phyloP scores from a whole-genome alignment of 2,329 filamentous ascomycete species.

The Aspergillus transmontanensis region DNA sequence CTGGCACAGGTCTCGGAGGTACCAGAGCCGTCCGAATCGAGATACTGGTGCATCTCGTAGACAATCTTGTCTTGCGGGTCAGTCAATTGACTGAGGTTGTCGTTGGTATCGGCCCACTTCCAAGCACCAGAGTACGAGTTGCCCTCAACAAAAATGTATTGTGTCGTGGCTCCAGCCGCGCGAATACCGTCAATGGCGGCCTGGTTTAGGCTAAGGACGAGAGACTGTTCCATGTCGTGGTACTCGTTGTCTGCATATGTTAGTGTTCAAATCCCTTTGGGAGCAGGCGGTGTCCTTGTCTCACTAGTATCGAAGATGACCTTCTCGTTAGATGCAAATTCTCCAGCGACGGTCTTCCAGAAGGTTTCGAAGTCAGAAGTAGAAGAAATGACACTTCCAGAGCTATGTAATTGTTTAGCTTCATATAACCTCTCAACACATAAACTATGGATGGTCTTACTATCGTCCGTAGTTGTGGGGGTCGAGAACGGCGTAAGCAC shows the following conservation, averaged over 20 bases:
- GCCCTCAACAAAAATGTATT: constrained; percentile 63
- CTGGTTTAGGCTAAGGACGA: constrained; percentile 64
- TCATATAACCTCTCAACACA: neutral
- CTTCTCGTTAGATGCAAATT: constrained; percentile 56
- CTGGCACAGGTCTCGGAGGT: constrained; percentile 54
- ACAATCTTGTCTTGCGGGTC: constrained; percentile 58
- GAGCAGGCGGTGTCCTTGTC: neutral
- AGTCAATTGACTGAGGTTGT: constrained; percentile 50
- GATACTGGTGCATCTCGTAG: constrained; percentile 66
- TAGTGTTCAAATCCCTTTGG: neutral
- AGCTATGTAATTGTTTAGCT: constrained; percentile 4
- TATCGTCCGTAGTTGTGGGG: constrained; percentile 62
- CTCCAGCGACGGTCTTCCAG: constrained; percentile 59
- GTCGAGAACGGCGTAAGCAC: constrained; percentile 58
- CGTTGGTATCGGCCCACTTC: constrained; percentile 51
- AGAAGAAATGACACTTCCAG: constrained; percentile 37
- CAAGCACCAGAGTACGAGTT: constrained; percentile 52
- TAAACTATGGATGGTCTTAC: constrained; percentile 17
- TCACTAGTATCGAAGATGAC: constrained; percentile 65
- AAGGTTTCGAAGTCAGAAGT: constrained; percentile 58
- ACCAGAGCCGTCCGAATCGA: constrained; percentile 59
- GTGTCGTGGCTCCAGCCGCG: constrained; percentile 56
- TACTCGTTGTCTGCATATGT: constrained; percentile 60
- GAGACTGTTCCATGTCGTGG: constrained; percentile 62
- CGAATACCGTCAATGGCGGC: constrained; percentile 65